Percentiles rank a stretch among this genome's conserved stretches.
Conservation (phyloP, 306 rosid genomes). For the Rubus idaeus region DNA sequence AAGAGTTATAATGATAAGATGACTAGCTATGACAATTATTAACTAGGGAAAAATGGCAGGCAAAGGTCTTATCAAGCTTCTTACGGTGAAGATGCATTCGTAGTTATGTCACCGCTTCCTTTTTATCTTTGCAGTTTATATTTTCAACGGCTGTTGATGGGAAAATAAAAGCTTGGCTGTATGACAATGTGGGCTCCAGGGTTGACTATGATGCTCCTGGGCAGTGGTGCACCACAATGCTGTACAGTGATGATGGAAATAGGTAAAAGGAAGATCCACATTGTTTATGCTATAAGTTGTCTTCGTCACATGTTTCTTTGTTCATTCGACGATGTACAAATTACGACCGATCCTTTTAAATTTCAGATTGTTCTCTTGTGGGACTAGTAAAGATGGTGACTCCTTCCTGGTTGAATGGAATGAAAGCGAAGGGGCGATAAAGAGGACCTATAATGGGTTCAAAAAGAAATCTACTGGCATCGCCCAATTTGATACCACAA, state of each 20-base stretch:
- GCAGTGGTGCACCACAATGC: slow-evolving; percentile 65
- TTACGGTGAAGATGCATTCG: slow-evolving; percentile 5
- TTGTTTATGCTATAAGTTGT: not conserved
- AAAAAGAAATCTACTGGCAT: slow-evolving; percentile 60
- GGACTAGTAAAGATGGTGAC: slow-evolving; percentile 74
- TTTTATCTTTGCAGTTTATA: slow-evolving; percentile 49
- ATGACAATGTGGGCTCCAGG: slow-evolving; percentile 63
- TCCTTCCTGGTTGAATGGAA: slow-evolving; percentile 73
- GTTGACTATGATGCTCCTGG: slow-evolving; percentile 83
- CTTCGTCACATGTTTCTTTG: not conserved
- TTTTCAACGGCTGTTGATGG: slow-evolving; percentile 77
- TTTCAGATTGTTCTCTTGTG: slow-evolving; percentile 68
- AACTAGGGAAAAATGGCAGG: not conserved
- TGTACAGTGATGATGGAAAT: slow-evolving; percentile 72
- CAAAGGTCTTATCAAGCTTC: not conserved
- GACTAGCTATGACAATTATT: not conserved
- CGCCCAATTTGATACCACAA: slow-evolving; percentile 70
- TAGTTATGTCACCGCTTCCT: not conserved
- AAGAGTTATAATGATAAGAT: not conserved
- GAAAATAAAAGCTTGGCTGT: slow-evolving; percentile 74
- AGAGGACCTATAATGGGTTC: slow-evolving; percentile 64
- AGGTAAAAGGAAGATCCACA: slow-evolving; percentile 34
- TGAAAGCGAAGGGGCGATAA: slow-evolving; percentile 73
- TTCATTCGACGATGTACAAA: not conserved
- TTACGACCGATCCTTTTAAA: not conserved